Percentiles rank a stretch among this genome's conserved stretches.
Evolutionary conservation across 257 asterid genomes (phyloP).

Genomic region (Forsythia suspensa): DNA sequence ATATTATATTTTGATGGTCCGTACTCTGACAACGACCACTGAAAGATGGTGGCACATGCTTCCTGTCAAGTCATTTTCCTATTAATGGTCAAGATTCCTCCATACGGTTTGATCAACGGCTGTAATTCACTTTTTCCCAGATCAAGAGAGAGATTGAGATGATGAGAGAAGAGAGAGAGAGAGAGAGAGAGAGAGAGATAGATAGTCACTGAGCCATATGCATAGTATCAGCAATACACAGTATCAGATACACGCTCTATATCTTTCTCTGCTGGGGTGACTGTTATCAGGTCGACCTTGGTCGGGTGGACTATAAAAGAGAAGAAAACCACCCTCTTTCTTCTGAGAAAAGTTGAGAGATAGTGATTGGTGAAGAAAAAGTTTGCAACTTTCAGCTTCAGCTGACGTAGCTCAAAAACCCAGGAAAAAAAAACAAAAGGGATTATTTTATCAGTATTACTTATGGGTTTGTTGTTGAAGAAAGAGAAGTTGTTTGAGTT

Average conservation of each 20-base stretch:
- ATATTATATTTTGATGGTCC: constrained; percentile 52
- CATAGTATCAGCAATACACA: constrained; percentile 33
- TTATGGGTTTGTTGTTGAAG: constrained; percentile 17
- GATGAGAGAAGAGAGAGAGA: neutral
- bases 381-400: constrained; percentile 20
- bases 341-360: neutral
- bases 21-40: constrained; percentile 97
- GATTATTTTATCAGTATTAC: neutral
- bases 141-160: neutral
- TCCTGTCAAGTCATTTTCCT: constrained; percentile 72
- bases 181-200: constrained; percentile 30
- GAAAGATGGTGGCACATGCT: constrained; percentile 98
- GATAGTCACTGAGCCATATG: constrained; percentile 43
- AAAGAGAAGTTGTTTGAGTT: constrained; percentile 24
- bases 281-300: constrained; percentile 86
- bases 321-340: constrained; percentile 21
- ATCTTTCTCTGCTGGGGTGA: constrained; percentile 32
- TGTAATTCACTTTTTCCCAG: constrained; percentile 31
- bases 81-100: constrained; percentile 50
- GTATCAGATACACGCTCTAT: constrained; percentile 1
- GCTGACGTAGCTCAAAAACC: constrained; percentile 17
- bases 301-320: constrained; percentile 60
- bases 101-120: constrained; percentile 59
- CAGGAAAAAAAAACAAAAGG: neutral
- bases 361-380: constrained; percentile 22